Percentiles rank a stretch among this genome's conserved stretches.
Conservation (phyloP, 768 basidiomycete genomes). For the Gelatoporia subvermispora region DNA sequence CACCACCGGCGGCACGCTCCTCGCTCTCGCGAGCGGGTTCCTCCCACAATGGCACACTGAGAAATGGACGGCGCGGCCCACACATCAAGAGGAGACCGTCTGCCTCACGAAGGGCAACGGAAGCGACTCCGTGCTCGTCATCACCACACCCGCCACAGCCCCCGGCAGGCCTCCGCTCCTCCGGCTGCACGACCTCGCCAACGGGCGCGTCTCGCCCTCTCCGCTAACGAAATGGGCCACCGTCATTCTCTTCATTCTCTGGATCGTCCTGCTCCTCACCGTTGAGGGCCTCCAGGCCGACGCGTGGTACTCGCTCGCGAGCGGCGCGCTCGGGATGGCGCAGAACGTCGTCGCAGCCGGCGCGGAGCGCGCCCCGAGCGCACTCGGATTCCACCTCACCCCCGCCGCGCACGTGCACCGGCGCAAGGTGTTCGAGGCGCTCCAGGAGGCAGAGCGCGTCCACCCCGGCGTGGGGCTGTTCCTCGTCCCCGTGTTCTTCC, state of each 20-base stretch:
- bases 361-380: slow-evolving; percentile 13
- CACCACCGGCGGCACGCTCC: slow-evolving; percentile 23
- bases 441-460: slow-evolving; percentile 9
- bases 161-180: too few species aligned
- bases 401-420: slow-evolving; percentile 1
- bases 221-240: slow-evolving; percentile 7
- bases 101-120: slow-evolving; percentile 29
- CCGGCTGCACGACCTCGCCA: slow-evolving; percentile 27
- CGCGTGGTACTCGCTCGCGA: slow-evolving; percentile 20
- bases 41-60: slow-evolving; percentile 29
- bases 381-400: slow-evolving; percentile 21
- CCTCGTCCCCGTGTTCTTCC: slow-evolving; percentile 17
- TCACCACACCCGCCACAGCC: too few species aligned
- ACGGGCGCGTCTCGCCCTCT: slow-evolving; percentile 10
- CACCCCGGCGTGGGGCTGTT: slow-evolving; percentile 11
- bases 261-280: slow-evolving; percentile 23
- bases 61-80: slow-evolving; percentile 23
- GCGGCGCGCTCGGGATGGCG: slow-evolving; percentile 22
- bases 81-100: slow-evolving; percentile 17
- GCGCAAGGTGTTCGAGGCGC: slow-evolving; percentile 14
- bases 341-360: slow-evolving; percentile 23
- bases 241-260: slow-evolving; percentile 13
- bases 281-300: slow-evolving; percentile 15
- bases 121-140: slow-evolving; percentile 24
- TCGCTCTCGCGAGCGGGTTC: slow-evolving; percentile 19